phyloP scores from a whole-genome alignment of 495 filamentous ascomycete genomes.

The Aspergillus sparsus region DNA sequence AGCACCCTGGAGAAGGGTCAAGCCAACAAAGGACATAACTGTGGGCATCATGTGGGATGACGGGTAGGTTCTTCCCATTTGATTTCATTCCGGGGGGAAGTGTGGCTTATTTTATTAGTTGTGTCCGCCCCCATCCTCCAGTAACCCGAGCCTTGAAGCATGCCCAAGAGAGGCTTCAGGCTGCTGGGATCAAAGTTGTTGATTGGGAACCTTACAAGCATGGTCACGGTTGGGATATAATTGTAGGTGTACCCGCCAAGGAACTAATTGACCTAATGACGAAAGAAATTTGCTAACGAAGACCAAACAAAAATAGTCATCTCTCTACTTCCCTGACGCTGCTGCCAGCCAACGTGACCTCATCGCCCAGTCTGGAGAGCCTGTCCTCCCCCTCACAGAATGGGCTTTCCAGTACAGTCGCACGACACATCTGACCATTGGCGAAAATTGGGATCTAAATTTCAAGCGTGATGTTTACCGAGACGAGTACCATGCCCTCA shows the following conservation, averaged over 20 bases:
- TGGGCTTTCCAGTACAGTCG: conserved; percentile 58
- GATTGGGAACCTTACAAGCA: conserved; percentile 68
- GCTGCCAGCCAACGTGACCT: conserved; percentile 46
- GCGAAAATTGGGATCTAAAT: conserved; percentile 48
- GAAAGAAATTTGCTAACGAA: conserved; percentile 9
- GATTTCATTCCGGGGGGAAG: neutral
- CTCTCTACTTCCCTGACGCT: conserved; percentile 59
- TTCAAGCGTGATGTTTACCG: conserved; percentile 58
- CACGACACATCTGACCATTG: conserved; percentile 40
- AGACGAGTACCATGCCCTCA: conserved; percentile 56
- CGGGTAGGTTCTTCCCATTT: conserved; percentile 40
- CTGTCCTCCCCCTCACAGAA: conserved; percentile 55
- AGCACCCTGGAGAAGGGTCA: conserved; percentile 56
- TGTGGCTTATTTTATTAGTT: conserved; percentile 3
- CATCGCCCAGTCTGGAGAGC: conserved; percentile 54
- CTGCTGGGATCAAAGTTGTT: conserved; percentile 56
- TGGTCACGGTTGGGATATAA: conserved; percentile 59
- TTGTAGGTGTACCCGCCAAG: conserved; percentile 34
- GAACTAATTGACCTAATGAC: neutral
- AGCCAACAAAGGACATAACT: conserved; percentile 52
- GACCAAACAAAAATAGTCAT: conserved; percentile 28
- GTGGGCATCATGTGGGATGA: conserved; percentile 73
- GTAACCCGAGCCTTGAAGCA: conserved; percentile 59
- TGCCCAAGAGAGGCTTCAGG: conserved; percentile 55
- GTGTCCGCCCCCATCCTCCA: conserved; percentile 66